Percentiles rank a stretch among this genome's conserved stretches.
Conservation (phyloP, 768 basidiomycete species). For the Leccinum imitatum region DNA sequence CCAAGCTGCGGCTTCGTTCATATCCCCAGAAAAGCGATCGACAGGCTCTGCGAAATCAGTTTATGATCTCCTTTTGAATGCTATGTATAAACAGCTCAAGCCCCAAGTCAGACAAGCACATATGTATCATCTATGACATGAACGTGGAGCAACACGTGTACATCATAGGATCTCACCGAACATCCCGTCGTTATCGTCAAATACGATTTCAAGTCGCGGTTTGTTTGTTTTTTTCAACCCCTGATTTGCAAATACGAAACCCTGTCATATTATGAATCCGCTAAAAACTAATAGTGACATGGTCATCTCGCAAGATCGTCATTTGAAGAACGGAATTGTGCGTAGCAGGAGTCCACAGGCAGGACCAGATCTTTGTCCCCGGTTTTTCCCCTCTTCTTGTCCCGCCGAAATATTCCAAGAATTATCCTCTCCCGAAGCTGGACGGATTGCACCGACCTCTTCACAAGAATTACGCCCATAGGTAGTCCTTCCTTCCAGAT, state of each 20-base stretch:
- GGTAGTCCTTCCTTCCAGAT: slow-evolving; percentile 23
- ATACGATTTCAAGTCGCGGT: slow-evolving; percentile 12
- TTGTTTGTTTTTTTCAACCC: not conserved
- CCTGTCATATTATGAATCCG: not conserved
- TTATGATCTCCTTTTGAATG: slow-evolving; percentile 5
- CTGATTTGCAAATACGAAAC: slow-evolving; percentile 22
- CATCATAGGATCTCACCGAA: slow-evolving; percentile 7
- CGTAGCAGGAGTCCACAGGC: too few species aligned
- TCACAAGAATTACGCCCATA: slow-evolving; percentile 13
- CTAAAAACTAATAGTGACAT: not conserved
- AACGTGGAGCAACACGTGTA: slow-evolving; percentile 25
- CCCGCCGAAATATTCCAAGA: not conserved
- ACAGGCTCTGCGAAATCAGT: slow-evolving; percentile 4
- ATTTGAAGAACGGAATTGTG: not conserved
- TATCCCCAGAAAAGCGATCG: slow-evolving; percentile 25
- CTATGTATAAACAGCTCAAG: slow-evolving; percentile 1
- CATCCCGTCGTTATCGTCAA: slow-evolving; percentile 28
- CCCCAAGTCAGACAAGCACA: not conserved
- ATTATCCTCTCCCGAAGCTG: not conserved
- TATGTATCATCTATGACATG: slow-evolving; percentile 5
- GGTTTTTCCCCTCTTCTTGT: not conserved
- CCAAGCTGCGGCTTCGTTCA: slow-evolving; percentile 11
- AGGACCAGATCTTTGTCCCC: not conserved
- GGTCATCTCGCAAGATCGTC: not conserved
- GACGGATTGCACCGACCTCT: slow-evolving; percentile 5